phyloP scores from a whole-genome alignment of 345 rosid genomes.

The Eucalyptus globulus region DNA sequence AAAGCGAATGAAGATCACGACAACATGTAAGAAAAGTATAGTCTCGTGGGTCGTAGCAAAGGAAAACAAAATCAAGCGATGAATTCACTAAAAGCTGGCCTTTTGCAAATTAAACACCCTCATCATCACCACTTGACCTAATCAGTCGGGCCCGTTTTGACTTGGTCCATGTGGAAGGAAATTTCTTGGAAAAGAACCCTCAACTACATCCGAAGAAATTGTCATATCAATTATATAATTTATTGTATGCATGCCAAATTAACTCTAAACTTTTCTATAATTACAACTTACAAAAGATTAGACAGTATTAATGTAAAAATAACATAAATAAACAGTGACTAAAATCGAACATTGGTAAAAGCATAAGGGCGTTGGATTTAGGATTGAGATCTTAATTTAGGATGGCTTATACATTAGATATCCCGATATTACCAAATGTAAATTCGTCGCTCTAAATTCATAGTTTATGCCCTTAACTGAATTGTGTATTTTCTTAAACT shows the following conservation, averaged over 20 bases:
- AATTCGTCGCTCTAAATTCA: not conserved
- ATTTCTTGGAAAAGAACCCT: not conserved
- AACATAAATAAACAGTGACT: not conserved
- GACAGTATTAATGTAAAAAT: not conserved
- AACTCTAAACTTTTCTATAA: not conserved
- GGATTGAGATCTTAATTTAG: not conserved
- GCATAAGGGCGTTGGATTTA: not conserved
- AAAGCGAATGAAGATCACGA: not conserved
- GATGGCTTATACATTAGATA: not conserved
- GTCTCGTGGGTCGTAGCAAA: not conserved
- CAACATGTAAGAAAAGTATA: not conserved
- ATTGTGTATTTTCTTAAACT: not conserved
- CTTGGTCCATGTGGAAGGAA: not conserved
- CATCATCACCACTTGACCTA: not conserved
- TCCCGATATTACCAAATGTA: not conserved
- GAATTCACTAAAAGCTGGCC: not conserved
- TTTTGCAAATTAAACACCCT: not conserved
- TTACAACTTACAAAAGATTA: not conserved
- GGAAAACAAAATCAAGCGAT: not conserved
- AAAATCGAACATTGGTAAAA: not conserved
- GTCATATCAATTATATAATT: not conserved
- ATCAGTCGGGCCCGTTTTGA: not conserved
- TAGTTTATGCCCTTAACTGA: not conserved
- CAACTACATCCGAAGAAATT: not conserved
- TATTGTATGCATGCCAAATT: fast-evolving